Conservation (phyloP, 1,139 yeast species). For the Nakaseomyces delphensis region DNA sequence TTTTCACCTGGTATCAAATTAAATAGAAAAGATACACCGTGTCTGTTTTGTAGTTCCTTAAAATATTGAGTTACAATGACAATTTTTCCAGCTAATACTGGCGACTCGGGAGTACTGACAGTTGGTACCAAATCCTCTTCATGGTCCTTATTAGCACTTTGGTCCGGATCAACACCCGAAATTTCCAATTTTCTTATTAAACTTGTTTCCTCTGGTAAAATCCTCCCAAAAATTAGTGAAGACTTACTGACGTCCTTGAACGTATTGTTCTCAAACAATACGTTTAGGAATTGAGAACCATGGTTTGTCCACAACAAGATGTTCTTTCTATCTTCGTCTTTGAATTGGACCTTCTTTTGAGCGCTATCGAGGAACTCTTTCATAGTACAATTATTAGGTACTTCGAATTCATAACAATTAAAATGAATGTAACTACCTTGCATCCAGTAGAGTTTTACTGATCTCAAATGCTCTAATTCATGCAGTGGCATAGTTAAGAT, state of each 20-base stretch:
- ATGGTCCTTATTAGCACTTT: constrained; percentile 30
- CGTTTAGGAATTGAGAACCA: constrained; percentile 31
- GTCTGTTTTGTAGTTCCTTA: constrained; percentile 59
- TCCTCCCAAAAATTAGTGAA: constrained; percentile 31
- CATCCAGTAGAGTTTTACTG: constrained; percentile 57
- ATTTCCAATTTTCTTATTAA: constrained; percentile 20
- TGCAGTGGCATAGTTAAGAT: constrained; percentile 61
- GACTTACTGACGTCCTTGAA: constrained; percentile 29
- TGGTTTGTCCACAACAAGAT: constrained; percentile 39
- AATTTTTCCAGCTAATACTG: constrained; percentile 27
- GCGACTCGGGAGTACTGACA: constrained; percentile 1
- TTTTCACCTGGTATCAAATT: constrained; percentile 57
- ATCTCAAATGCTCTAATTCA: constrained; percentile 69
- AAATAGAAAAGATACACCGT: constrained; percentile 85
- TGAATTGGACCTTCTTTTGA: constrained; percentile 46
- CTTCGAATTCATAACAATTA: constrained; percentile 60
- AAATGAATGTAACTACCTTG: constrained; percentile 53
- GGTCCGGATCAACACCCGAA: background rate
- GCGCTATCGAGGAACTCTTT: constrained; percentile 50
- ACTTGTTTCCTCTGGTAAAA: constrained; percentile 35
- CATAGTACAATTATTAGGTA: constrained; percentile 54
- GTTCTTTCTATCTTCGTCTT: constrained; percentile 41
- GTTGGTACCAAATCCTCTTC: constrained; percentile 16
- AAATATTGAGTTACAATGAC: constrained; percentile 64
- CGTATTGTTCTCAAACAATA: constrained; percentile 27